phyloP scores from a whole-genome alignment of 1,139 yeast genomes.

The Blastobotrys serpentis region DNA sequence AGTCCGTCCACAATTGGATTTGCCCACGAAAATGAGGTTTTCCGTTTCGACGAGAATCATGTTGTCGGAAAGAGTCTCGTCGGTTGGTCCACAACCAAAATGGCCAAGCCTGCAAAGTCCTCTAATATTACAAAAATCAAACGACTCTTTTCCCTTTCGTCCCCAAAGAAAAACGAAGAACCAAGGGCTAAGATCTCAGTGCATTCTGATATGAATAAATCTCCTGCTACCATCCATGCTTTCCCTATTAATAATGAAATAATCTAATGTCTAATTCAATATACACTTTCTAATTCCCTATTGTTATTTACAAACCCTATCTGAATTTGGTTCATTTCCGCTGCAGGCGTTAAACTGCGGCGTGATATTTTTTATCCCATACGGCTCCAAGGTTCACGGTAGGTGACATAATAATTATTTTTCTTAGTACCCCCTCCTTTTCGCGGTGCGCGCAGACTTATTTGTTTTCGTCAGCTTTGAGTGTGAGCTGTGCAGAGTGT shows the following conservation, averaged over 20 bases:
- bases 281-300: background rate
- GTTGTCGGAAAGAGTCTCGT: slow-evolving; percentile 14
- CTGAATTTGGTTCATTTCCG: too few relatives aligned
- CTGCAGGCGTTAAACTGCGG: too few relatives aligned
- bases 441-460: background rate
- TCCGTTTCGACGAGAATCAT: slow-evolving; percentile 13
- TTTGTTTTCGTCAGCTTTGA: slow-evolving; percentile 3
- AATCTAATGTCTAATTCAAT: background rate
- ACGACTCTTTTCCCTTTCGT: slow-evolving; percentile 5
- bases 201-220: background rate
- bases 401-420: background rate
- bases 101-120: slow-evolving; percentile 19
- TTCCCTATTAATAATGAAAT: background rate
- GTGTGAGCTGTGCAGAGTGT: background rate
- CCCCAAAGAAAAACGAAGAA: background rate
- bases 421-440: background rate
- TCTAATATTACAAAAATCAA: background rate
- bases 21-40: slow-evolving; percentile 16
- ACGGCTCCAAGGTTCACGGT: background rate
- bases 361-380: background rate
- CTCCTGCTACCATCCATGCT: background rate
- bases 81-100: slow-evolving; percentile 13
- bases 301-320: too few relatives aligned
- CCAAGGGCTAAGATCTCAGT: background rate
- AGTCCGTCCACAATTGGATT: slow-evolving; percentile 13